Percentiles rank a stretch among this genome's conserved stretches.
Evolutionary conservation across 805 yeast genomes (phyloP).

Genomic region (Jamesozyma spencerorum): DNA sequence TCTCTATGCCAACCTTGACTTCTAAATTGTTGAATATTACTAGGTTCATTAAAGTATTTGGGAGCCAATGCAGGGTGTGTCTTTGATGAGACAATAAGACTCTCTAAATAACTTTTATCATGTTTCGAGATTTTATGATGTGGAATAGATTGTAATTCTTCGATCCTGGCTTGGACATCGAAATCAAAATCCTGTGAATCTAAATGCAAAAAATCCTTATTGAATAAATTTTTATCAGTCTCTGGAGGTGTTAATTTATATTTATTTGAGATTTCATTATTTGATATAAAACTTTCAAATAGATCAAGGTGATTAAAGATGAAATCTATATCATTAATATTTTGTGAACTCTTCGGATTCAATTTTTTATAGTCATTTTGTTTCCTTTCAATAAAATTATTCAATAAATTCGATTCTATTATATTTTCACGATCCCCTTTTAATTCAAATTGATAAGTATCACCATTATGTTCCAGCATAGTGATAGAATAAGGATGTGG

Average conservation of each 20-base stretch:
- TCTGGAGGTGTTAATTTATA: slow-evolving; percentile 10
- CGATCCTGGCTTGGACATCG: slow-evolving; percentile 19
- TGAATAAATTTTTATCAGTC: slow-evolving; percentile 6
- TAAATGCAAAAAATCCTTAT: slow-evolving; percentile 12
- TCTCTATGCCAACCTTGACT: slow-evolving; percentile 41
- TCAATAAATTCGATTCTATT: slow-evolving; percentile 17
- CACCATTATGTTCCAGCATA: slow-evolving; percentile 10
- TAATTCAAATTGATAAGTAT: slow-evolving; percentile 15
- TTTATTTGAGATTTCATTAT: slow-evolving; percentile 6
- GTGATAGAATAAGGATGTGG: slow-evolving; percentile 23
- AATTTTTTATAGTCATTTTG: slow-evolving; percentile 7
- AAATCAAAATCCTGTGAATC: slow-evolving; percentile 22
- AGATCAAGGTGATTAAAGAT: slow-evolving; percentile 14
- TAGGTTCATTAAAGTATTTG: slow-evolving; percentile 32
- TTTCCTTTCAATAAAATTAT: slow-evolving; percentile 8
- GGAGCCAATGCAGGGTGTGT: slow-evolving; percentile 29
- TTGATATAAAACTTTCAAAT: slow-evolving; percentile 13
- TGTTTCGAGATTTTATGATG: slow-evolving; percentile 18
- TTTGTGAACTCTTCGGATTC: background rate
- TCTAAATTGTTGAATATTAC: slow-evolving; percentile 14
- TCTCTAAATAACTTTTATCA: slow-evolving; percentile 27
- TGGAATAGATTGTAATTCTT: slow-evolving; percentile 18
- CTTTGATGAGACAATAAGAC: slow-evolving; percentile 29
- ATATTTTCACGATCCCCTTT: slow-evolving; percentile 10
- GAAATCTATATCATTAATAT: slow-evolving; percentile 3